Base-by-base conservation (phyloP, 2,329 filamentous ascomycete genomes). In the Colletotrichum godetiae region DNA sequence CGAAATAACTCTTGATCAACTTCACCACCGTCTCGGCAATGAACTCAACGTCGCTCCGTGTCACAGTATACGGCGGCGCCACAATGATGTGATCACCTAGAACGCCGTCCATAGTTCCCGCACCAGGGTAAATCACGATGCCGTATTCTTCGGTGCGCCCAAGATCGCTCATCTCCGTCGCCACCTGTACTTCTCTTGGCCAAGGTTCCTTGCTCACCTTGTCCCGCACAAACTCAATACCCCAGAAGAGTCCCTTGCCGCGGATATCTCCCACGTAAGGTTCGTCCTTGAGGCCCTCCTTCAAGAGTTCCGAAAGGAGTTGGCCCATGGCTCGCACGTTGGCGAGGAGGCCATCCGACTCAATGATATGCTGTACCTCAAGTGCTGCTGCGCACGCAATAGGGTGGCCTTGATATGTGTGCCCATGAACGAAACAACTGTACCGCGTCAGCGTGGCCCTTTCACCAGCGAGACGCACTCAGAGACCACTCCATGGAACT, bases 1-100 rank as follows among this genome's bases (percentile, higher is more conserved):
- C 53, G 56, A 86, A 90, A 75, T 83, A 86, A 61, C 87, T 84
- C 52, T 89, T 84, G 67, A 86, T 88, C 22, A 46, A 33, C 15
- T 27, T 13, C 37, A 24, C 24, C 27, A 73, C 52, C 27, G 57
- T 67, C 33, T 67, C 46, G 15, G 55, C 68, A 27, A 74, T 24
- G 24, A 67, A 64, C 13, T 89, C 84, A 64, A 93, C 83, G 24
- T 93, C 90, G 8, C 84, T 84, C 56, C 82, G 81, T 1, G 87
- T 90, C 33, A 92, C 85, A 60, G 89, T 94, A 81, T 91, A 94
- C 1, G 93, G 87, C 5, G 93, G 93, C 1, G 92, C 88, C 11
- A 95, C 77, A 27, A 95, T 86, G 56, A 94, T 84, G 80, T 94
- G 92, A 78, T 95, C 93, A 10, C 93, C 92, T 1, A 79, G 78